phyloP scores from a whole-genome alignment of 768 basidiomycete genomes.

The Suillus sp. region DNA sequence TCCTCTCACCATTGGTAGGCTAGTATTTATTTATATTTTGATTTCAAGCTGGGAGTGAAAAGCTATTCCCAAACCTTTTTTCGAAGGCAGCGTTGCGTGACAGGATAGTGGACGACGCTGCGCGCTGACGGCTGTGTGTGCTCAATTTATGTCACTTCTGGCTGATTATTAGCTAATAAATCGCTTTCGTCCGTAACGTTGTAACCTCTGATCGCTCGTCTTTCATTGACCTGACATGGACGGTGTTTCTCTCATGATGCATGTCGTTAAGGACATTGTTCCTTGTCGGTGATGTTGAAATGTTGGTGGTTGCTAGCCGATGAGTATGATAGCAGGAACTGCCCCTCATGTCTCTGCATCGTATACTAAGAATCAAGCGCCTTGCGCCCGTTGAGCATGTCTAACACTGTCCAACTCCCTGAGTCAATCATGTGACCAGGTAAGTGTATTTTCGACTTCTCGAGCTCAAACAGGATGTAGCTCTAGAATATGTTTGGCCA shows the following conservation, averaged over 20 bases:
- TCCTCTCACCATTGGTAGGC: slow-evolving; percentile 1
- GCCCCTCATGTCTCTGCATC: background rate
- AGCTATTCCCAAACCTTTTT: background rate
- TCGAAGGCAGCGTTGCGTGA: background rate
- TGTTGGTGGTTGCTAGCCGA: background rate
- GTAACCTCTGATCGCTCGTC: background rate
- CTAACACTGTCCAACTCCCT: too few relatives aligned
- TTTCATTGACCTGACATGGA: background rate
- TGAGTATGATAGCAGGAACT: background rate
- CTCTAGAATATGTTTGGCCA: too few relatives aligned
- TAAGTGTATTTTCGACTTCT: background rate
- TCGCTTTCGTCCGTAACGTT: background rate
- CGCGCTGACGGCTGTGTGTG: background rate
- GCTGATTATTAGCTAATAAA: background rate
- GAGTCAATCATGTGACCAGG: background rate
- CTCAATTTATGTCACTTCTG: background rate
- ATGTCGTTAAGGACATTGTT: background rate
- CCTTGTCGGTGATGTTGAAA: background rate
- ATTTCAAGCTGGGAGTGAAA: background rate
- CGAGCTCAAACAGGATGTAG: background rate
- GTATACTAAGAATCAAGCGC: background rate
- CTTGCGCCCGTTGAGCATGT: background rate
- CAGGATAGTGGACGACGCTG: background rate
- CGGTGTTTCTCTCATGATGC: background rate
- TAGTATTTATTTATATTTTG: background rate